These are phyloP conservation scores for Tothia fuscella DNA, from an alignment of 2,329 filamentous ascomycete genomes.

Conservation along the genomic window DNA sequence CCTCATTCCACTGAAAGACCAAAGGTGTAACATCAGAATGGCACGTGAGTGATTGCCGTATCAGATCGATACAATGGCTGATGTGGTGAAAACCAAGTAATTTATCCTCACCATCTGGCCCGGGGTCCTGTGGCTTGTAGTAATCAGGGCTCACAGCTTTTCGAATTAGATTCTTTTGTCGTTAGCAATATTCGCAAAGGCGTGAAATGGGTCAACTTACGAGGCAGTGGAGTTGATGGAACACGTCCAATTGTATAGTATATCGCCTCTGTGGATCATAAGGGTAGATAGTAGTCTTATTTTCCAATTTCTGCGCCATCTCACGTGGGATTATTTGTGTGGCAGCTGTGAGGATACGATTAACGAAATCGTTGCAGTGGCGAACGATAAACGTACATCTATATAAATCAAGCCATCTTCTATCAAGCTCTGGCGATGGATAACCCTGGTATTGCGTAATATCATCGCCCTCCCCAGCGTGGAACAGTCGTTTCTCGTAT, in stretches of 20 bases:
- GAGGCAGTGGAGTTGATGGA: background rate
- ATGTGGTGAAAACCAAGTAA: background rate
- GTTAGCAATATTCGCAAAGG: background rate
- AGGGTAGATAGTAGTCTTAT: background rate
- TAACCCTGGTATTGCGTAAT: background rate
- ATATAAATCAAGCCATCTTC: background rate
- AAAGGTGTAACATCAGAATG: background rate
- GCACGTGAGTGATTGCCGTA: slow-evolving; percentile 1
- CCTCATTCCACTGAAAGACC: background rate
- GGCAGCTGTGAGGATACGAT: too few relatives aligned
- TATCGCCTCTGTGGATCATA: background rate
- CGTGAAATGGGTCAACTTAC: background rate
- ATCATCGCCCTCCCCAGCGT: background rate
- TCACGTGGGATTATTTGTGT: too few relatives aligned
- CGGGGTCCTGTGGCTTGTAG: background rate
- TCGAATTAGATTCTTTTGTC: slow-evolving; percentile 1
- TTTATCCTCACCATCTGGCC: background rate
- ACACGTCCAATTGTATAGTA: background rate
- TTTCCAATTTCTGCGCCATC: background rate
- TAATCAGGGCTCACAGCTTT: background rate
- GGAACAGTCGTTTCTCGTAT: slow-evolving; percentile 2
- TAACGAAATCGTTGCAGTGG: too few relatives aligned
- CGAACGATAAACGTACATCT: too few relatives aligned
- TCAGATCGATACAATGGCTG: background rate
- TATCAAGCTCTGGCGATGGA: background rate